Evolutionary conservation across 2,329 filamentous ascomycete species (phyloP), one percentile per base, ranked within the genome.

Genomic region (Colletotrichum cereale): DNA sequence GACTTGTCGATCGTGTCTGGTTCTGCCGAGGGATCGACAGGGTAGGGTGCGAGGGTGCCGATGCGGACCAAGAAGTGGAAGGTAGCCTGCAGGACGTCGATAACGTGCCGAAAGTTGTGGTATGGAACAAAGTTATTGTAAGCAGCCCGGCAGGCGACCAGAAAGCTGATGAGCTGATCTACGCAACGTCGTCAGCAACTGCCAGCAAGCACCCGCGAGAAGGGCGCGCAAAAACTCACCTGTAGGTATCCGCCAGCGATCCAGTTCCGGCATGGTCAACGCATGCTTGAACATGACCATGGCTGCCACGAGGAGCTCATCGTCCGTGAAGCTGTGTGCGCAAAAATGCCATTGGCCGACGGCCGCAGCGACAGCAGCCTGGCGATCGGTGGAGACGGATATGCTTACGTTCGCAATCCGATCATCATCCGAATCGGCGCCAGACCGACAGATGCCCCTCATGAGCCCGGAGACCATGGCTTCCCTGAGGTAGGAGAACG

Each of bases 81-180:
- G 4, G 95, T 90, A 1, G 96, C 97, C 81, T 98, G 96, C 64
- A 98, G 86, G 36, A 99, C 96, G 81, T 99, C 96, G 73, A 98
- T 92, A 29, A 97, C 96, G 82, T 99, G 96, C 66, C 96, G 93
- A 80, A 98, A 99, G 82, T 99, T 99, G 85, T 99, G 96, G 79
- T 98, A 99, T 29, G 96, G 93, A 44, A 98, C 95, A 80, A 97
- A 97, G 70, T 90, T 93, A 81, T 98, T 98, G 84, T 99, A 99
- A n/a, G 96, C 94, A 58, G 92, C 91, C 73, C 96, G 92, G 78
- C 95, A 96, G 64, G 95, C 95, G 73, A 97, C 88, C 72, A 98
- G 86, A 78, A 97, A 98, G 65, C 90, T 91, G 74, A 93, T 92
- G 36, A 99, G 86, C 80, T 97, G 92, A 76, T 93, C 94, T 93